Conservation (phyloP, 192 early-diverging fungal genomes). For the Funneliformis mosseae region DNA sequence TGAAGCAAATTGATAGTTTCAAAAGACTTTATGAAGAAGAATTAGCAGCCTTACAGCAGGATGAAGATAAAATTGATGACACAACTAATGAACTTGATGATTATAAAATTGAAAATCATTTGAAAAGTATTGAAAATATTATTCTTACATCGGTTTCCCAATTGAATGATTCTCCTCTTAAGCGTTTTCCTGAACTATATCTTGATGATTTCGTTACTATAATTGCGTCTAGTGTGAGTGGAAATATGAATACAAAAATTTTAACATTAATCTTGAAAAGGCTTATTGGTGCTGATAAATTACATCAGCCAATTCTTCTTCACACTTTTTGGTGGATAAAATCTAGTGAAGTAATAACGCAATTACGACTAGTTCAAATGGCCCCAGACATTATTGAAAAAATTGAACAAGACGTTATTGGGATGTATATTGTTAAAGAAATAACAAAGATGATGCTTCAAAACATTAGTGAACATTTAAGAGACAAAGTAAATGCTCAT, state of each 20-base stretch:
- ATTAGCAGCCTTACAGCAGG: background rate
- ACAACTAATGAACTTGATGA: constrained; percentile 8
- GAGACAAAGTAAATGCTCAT: background rate
- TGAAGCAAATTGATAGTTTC: constrained; percentile 25
- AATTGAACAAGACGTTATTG: background rate
- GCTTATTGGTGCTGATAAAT: constrained; percentile 3
- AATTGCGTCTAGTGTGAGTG: background rate
- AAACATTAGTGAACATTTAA: background rate
- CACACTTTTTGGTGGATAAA: constrained; percentile 34
- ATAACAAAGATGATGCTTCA: background rate
- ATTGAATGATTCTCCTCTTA: background rate
- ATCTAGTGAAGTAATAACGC: constrained; percentile 3
- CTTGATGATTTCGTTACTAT: constrained; percentile 25
- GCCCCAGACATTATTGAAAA: constrained; percentile 11
- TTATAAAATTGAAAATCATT: background rate
- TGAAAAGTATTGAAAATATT: background rate
- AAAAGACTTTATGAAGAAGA: constrained; percentile 25
- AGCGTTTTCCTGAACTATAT: constrained; percentile 6
- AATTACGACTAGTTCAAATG: constrained; percentile 19
- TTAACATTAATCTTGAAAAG: constrained; percentile 6
- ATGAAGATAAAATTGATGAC: constrained; percentile 7
- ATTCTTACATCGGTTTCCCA: background rate
- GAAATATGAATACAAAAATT: background rate
- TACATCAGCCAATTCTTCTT: constrained; percentile 11
- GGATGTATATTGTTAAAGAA: background rate